Conservation (phyloP, 2,329 filamentous ascomycete genomes). For the Diaporthe eres region DNA sequence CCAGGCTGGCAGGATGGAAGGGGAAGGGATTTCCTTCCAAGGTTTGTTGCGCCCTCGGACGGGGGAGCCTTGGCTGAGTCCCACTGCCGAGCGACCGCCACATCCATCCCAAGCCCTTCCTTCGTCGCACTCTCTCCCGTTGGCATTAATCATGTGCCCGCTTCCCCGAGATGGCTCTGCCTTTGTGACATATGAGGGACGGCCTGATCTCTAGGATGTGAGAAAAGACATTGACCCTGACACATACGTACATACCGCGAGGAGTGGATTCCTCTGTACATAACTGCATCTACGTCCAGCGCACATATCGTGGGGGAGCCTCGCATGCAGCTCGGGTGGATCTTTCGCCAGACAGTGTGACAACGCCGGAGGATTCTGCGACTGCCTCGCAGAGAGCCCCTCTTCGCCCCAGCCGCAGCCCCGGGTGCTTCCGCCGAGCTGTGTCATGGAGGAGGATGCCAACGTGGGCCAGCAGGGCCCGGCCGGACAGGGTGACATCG, state of each 20-base stretch:
- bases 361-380: background rate
- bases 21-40: background rate
- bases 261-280: background rate
- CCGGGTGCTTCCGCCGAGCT: background rate
- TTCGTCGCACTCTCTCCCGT: background rate
- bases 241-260: background rate
- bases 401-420: background rate
- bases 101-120: constrained; percentile 24
- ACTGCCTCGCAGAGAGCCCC: background rate
- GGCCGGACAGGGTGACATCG: constrained; percentile 26
- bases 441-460: constrained; percentile 22
- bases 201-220: background rate
- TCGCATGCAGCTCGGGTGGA: constrained; percentile 5
- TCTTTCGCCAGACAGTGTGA: background rate
- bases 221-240: background rate
- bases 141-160: constrained; percentile 32
- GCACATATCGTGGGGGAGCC: background rate
- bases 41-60: background rate
- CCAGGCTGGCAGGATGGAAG: background rate
- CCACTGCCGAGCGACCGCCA: constrained; percentile 20
- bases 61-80: constrained; percentile 11
- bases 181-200: background rate
- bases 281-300: background rate
- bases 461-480: constrained; percentile 19
- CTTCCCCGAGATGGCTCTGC: background rate